Evolutionary conservation across 1,284 basidiomycete species (phyloP).

Genomic region (Papiliotrema laurentii): DNA sequence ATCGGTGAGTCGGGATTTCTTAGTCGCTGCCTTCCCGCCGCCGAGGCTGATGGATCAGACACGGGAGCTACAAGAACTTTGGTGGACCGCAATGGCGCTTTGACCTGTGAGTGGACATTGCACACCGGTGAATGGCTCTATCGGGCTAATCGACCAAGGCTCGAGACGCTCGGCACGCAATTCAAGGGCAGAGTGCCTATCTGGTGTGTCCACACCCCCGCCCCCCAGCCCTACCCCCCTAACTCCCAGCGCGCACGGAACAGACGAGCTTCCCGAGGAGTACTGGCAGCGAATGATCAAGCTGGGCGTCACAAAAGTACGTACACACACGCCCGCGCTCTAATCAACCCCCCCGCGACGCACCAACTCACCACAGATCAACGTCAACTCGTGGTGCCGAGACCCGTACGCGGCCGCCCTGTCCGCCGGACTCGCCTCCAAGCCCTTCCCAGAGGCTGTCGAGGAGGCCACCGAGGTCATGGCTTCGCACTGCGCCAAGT

Average conservation of each 20-base stretch:
- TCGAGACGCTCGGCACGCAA: conserved; percentile 12
- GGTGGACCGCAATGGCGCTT: conserved; percentile 33
- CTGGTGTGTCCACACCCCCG: conserved; percentile 1
- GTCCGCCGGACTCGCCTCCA: conserved; percentile 25
- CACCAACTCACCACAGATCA: conserved; percentile 28
- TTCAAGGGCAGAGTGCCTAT: conserved; percentile 15
- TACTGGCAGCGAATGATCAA: conserved; percentile 42
- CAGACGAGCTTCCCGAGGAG: conserved; percentile 46
- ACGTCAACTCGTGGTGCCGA: conserved; percentile 49
- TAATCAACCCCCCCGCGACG: too few relatives aligned
- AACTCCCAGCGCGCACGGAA: conserved; percentile 38
- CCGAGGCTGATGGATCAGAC: too few relatives aligned
- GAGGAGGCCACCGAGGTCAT: conserved; percentile 44
- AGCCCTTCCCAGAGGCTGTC: conserved; percentile 44
- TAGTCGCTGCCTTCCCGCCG: too few relatives aligned
- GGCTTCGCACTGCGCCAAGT: conserved; percentile 35
- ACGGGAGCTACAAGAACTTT: conserved; percentile 45
- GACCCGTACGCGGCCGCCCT: conserved; percentile 43
- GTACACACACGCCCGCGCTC: too few relatives aligned
- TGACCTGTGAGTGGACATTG: conserved; percentile 26
- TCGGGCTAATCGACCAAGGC: conserved; percentile 1
- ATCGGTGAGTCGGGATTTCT: too few relatives aligned
- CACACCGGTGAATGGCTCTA: not conserved
- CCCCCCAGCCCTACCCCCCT: not conserved
- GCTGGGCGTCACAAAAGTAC: conserved; percentile 43